Evolutionary conservation across 2,329 filamentous ascomycete genomes (phyloP), one percentile per base, ranked within the genome.

Genomic region (Botrytis aclada): DNA sequence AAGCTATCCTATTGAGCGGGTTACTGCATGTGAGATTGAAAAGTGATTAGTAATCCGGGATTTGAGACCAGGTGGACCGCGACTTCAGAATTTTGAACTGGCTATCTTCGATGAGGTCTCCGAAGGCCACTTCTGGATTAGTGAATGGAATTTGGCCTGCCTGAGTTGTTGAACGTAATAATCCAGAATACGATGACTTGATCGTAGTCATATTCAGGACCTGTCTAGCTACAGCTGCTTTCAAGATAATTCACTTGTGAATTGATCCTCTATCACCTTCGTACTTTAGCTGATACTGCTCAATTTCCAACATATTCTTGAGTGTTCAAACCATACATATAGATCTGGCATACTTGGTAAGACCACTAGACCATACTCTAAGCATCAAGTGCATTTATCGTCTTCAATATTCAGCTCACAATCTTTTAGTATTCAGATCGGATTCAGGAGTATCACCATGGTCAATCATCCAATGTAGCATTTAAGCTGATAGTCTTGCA

Each of bases 1-100:
- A 63, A 71, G 56, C 43, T 47, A 20, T 47, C 54, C 22, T 62
- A 32, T 51, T 43, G 29, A 51, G 69, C 34, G 69, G 69, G 69
- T 32, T 18, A 37, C n/a, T n/a, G 34, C 25, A 45, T 22, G 58
- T 39, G 45, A 54, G 20, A 29, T 29, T 39, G n/a, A 29, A n/a
- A 45, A 9, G n/a, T 14, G 54, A 70, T 70, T 70, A 61, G 67
- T 70, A 70, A 70, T 70, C 39, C 10, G 9, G 25, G 34, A 3
- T 16, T 16, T 69, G 65, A 56, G n/a, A 37, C n/a, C n/a, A n/a
- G n/a, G n/a, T n/a, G n/a, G n/a, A n/a, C n/a, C 7, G 16, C 16
- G 8, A 20, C 18, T 22, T 22, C 43, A 45, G 43, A 0, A 45
- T 58, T 58, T 18, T 10, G 20, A 12, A 60, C 10, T 37, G 20